Conservation (phyloP, 1,284 basidiomycete genomes). For the Gymnopus androsaceus region DNA sequence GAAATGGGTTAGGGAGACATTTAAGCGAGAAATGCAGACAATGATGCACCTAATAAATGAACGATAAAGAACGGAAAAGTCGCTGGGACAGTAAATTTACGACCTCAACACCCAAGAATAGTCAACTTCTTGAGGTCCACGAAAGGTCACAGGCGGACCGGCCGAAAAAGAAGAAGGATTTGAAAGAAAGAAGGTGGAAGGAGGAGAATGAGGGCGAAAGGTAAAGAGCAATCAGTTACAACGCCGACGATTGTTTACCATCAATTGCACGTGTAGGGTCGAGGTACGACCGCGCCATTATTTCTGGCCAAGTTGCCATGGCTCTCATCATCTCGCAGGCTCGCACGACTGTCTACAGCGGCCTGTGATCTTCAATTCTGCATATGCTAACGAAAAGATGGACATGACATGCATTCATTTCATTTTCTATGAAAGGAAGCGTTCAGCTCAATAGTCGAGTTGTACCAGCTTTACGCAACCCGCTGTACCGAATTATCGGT, state of each 20-base stretch:
- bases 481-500: no score
- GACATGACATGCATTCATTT: no score
- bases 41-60: no score
- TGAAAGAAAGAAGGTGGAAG: conserved; percentile 21
- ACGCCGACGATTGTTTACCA: conserved; percentile 20
- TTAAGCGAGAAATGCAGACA: no score
- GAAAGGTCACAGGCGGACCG: conserved; percentile 42
- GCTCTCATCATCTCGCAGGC: neutral
- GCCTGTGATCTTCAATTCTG: no score
- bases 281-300: no score
- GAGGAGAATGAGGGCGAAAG: conserved; percentile 15
- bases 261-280: conserved; percentile 11
- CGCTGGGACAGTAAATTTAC: conserved; percentile 44
- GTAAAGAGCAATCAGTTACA: conserved; percentile 17
- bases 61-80: conserved; percentile 37
- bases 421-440: no score
- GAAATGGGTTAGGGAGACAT: neutral
- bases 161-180: conserved; percentile 41
- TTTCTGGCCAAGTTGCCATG: conserved; percentile 9
- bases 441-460: no score
- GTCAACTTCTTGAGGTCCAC: conserved; percentile 18
- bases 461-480: no score
- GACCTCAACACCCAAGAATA: conserved; percentile 27
- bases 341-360: no score
- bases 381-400: no score